phyloP scores from a whole-genome alignment of 2,329 filamentous ascomycete species.

The Pestalotiopsis sp. region DNA sequence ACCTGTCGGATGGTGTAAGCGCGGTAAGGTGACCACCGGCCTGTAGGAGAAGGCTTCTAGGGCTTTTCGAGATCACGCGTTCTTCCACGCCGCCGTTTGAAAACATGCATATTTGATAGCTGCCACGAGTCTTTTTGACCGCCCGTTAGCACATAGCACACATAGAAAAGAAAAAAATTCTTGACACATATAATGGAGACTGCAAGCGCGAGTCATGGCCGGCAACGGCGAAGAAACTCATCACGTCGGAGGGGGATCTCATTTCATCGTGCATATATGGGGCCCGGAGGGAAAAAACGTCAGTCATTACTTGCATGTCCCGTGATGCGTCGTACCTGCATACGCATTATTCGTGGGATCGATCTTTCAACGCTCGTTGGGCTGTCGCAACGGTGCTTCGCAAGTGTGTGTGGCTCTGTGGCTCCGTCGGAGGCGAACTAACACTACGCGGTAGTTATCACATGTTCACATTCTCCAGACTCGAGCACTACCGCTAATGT shows the following conservation, averaged over 20 bases:
- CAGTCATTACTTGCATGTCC: not conserved
- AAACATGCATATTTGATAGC: not conserved
- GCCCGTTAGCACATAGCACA: not conserved
- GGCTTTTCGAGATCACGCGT: not conserved
- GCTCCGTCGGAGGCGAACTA: not conserved
- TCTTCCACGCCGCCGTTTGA: not conserved
- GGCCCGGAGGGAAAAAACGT: not conserved
- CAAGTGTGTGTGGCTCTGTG: not conserved
- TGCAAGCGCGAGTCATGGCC: not conserved
- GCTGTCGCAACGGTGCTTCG: not conserved
- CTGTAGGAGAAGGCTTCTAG: not conserved
- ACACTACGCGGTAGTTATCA: not conserved
- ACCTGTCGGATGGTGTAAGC: not conserved
- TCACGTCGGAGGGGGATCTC: not conserved
- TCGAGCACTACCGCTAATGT: not conserved
- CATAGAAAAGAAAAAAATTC: not conserved
- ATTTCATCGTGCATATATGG: not conserved
- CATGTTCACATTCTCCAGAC: not conserved
- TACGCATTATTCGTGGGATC: not conserved
- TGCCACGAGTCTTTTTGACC: not conserved
- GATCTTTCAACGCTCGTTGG: not conserved
- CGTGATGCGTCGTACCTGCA: not conserved
- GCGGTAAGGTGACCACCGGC: not conserved
- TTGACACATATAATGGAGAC: too few species aligned
- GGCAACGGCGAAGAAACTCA: not conserved